phyloP scores from a whole-genome alignment of 2,329 filamentous ascomycete genomes.

The Neofusicoccum sp. region DNA sequence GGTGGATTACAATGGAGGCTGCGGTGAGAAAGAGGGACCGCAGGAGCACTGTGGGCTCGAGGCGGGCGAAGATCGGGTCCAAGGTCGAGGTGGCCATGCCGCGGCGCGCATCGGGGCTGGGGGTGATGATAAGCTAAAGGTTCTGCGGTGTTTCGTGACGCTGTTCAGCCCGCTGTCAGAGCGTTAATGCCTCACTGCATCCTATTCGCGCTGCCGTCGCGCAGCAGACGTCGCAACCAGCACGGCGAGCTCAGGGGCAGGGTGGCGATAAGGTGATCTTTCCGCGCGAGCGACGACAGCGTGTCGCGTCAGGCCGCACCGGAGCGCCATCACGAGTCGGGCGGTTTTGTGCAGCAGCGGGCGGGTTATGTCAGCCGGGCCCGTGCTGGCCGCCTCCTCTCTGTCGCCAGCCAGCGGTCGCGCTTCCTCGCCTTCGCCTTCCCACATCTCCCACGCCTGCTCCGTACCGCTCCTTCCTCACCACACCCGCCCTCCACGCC shows the following conservation, averaged over 20 bases:
- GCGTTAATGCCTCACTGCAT: conserved; percentile 18
- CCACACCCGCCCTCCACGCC: conserved; percentile 6
- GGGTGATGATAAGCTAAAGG: conserved; percentile 20
- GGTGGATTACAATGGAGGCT: conserved; percentile 42
- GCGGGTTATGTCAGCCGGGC: conserved; percentile 14
- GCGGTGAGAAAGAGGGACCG: conserved; percentile 42
- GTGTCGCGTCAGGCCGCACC: conserved; percentile 12
- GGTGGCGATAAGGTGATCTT: conserved; percentile 17
- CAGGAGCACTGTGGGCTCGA: conserved; percentile 31
- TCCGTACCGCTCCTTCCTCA: conserved; percentile 15
- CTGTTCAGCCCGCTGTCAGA: conserved; percentile 12
- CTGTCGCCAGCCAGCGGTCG: conserved; percentile 16
- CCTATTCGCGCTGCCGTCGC: conserved; percentile 5
- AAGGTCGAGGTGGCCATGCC: conserved; percentile 15
- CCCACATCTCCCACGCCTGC: conserved; percentile 13
- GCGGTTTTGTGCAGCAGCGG: conserved; percentile 9
- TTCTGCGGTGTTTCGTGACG: conserved; percentile 17
- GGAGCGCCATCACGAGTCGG: conserved; percentile 17
- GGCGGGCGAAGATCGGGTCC: conserved; percentile 14
- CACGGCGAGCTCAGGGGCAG: conserved; percentile 10
- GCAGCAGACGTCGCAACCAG: conserved; percentile 1
- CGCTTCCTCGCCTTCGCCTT: conserved; percentile 17
- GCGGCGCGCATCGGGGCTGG: conserved; percentile 9
- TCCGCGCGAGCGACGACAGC: background rate
- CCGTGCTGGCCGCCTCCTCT: conserved; percentile 18